Evolutionary conservation across 805 yeast genomes (phyloP).

Genomic region (Myxozyma monticola): DNA sequence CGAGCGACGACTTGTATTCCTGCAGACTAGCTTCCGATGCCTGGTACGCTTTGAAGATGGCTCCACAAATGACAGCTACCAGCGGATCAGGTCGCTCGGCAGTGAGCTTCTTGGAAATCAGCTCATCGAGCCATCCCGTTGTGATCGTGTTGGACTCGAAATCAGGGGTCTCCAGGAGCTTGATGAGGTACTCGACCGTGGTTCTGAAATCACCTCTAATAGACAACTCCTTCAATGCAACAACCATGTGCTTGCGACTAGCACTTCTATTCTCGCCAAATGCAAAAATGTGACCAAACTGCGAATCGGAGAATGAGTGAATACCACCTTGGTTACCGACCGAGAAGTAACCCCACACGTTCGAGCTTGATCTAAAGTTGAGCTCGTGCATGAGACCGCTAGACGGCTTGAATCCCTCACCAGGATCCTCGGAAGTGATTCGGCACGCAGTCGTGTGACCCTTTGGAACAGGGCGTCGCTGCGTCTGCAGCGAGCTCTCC

Average conservation of each 20-base stretch:
- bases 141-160: conserved; percentile 95
- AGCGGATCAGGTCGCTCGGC: conserved; percentile 95
- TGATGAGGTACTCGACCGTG: conserved; percentile 94
- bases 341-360: conserved; percentile 99
- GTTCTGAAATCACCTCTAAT: conserved; percentile 99
- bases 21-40: conserved; percentile 67
- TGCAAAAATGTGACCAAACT: conserved; percentile 98
- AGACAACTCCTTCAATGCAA: conserved; percentile 92
- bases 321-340: conserved; percentile 95
- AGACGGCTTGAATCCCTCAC: conserved; percentile 98
- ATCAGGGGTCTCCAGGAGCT: conserved; percentile 92
- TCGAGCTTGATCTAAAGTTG: conserved; percentile 94
- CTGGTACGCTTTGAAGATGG: conserved; percentile 90
- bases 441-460: conserved; percentile 99
- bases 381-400: conserved; percentile 96
- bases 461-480: conserved; percentile 91
- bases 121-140: conserved; percentile 98
- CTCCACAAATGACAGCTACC: conserved; percentile 94
- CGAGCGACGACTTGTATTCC: conserved; percentile 74
- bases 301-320: conserved; percentile 97
- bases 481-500: conserved; percentile 69
- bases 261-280: conserved; percentile 98
- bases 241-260: conserved; percentile 98
- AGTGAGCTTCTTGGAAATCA: conserved; percentile 88
- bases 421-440: conserved; percentile 98